phyloP scores from a whole-genome alignment of 805 yeast genomes.

The Starmerella bombi region DNA sequence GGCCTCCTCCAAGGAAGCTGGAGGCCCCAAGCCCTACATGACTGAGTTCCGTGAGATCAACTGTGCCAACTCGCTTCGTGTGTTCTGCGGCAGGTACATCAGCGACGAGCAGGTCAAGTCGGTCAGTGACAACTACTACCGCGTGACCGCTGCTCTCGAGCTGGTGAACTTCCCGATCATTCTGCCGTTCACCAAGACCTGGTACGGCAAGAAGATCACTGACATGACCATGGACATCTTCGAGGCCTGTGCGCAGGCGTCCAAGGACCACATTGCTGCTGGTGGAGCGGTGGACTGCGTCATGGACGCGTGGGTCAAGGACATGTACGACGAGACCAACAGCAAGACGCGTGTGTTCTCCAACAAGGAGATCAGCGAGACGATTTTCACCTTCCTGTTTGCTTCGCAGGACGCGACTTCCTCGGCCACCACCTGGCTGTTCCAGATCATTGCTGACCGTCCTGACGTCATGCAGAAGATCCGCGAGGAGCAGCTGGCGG shows the following conservation, averaged over 20 bases:
- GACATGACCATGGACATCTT: conserved; percentile 89
- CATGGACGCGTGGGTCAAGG: conserved; percentile 87
- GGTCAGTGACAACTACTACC: conserved; percentile 84
- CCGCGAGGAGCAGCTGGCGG: conserved; percentile 79
- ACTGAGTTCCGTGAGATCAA: conserved; percentile 88
- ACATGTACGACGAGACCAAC: conserved; percentile 62
- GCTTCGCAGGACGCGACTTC: conserved; percentile 98
- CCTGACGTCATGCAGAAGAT: conserved; percentile 79
- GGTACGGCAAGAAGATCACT: conserved; percentile 93
- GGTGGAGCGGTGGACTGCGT: conserved; percentile 78
- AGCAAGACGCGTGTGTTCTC: conserved; percentile 61
- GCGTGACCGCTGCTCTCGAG: conserved; percentile 90
- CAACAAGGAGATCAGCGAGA: conserved; percentile 87
- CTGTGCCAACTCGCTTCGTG: conserved; percentile 85
- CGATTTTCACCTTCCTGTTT: conserved; percentile 88
- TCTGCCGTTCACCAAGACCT: conserved; percentile 88
- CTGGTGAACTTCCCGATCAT: conserved; percentile 96
- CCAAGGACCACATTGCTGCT: conserved; percentile 63
- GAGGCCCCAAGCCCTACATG: conserved; percentile 64
- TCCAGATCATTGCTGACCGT: conserved; percentile 90
- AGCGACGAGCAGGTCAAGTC: conserved; percentile 78
- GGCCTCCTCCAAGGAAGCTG: conserved; percentile 37
- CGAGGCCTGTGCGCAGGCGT: conserved; percentile 74
- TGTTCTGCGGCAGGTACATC: conserved; percentile 93
- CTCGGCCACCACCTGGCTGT: conserved; percentile 94